Evolutionary conservation across 2,329 filamentous ascomycete species (phyloP).

Genomic region (Colletotrichum brevisporum): DNA sequence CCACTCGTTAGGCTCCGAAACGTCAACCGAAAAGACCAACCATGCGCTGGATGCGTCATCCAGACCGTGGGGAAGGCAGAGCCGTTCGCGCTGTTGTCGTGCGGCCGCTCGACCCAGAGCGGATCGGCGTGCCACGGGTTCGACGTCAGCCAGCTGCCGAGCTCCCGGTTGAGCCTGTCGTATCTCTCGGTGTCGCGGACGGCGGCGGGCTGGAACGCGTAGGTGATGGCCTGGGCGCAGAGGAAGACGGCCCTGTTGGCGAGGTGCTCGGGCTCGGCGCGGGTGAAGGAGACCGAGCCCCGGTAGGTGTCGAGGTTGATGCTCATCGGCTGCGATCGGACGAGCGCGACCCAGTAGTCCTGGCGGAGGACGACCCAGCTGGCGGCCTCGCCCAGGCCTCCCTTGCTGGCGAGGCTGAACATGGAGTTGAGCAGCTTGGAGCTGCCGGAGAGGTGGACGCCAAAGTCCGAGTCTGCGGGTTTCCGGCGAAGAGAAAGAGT

Average conservation of each 20-base stretch:
- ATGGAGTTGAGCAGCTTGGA: constrained; percentile 46
- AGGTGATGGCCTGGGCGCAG: constrained; percentile 50
- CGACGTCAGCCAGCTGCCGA: constrained; percentile 44
- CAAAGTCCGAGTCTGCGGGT: constrained; percentile 44
- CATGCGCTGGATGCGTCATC: constrained; percentile 25
- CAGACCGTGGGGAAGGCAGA: constrained; percentile 40
- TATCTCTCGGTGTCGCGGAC: constrained; percentile 43
- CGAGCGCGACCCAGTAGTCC: constrained; percentile 62
- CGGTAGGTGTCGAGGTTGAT: constrained; percentile 54
- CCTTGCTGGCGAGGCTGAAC: constrained; percentile 46
- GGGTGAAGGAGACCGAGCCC: constrained; percentile 44
- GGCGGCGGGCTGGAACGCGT: constrained; percentile 50
- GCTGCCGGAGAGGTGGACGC: constrained; percentile 47
- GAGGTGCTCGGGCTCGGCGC: constrained; percentile 44
- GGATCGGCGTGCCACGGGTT: constrained; percentile 41
- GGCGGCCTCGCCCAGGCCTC: constrained; percentile 57
- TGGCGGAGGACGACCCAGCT: constrained; percentile 64
- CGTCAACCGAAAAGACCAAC: neutral
- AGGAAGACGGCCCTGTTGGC: constrained; percentile 47
- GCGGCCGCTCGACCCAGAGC: constrained; percentile 27
- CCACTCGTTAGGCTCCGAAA: neutral
- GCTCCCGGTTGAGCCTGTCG: constrained; percentile 43
- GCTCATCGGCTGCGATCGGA: constrained; percentile 54
- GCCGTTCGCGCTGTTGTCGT: constrained; percentile 16
- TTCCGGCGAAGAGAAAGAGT: too few species aligned